Base-by-base conservation (phyloP, 2,329 filamentous ascomycete species). In the Hymenoscyphus fraxineus region DNA sequence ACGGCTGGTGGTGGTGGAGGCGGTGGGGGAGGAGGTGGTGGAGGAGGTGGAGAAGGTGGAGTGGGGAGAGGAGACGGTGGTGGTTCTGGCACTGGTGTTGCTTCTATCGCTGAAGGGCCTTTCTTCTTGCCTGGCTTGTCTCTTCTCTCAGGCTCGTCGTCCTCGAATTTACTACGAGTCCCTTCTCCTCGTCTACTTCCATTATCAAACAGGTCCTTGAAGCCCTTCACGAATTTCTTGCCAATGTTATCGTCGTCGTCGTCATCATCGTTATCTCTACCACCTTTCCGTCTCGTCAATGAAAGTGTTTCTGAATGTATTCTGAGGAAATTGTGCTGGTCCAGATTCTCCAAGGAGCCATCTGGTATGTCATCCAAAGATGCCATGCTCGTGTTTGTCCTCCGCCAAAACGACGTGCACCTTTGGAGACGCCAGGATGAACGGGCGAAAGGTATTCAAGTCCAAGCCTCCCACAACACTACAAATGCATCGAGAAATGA, bases 341-440 rank as follows among this genome's bases (percentile, higher is more conserved):
- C 63, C 60, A 68, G 44, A 54, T 67, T 61, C 22, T 62, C 59
- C 41, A 70, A 47, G 10, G 67, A 59, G 44, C 57, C 51, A 16
- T 67, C 64, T 35, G 64, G 63, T 64, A 67, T 54, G 51, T 69
- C 64, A 65, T 73, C 69, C 41, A 71, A 60, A 58, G 73, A 73
- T 64, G 73, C 70, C 73, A 75, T 75, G 65, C 69, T 73, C 62
- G 55, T 69, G 58, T 71, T 71, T 71, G 74, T 73, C 66, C 65
- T 71, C 70, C 69, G 66, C 68, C 66, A 67, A 67, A 63, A 47
- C 63, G 61, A 63, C 62, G 59, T 61, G 63, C 65, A 63, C 62
- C 40, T 66, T 47, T 13, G n/a, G 64, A 65, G 66, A 61, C 68
- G 68, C 69, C 72, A 72, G 65, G 19, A 39, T 56, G 31, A 54